Percentiles rank a stretch among this genome's conserved stretches.
phyloP scores from a whole-genome alignment of 75 land plant species.

The Picea glauca region DNA sequence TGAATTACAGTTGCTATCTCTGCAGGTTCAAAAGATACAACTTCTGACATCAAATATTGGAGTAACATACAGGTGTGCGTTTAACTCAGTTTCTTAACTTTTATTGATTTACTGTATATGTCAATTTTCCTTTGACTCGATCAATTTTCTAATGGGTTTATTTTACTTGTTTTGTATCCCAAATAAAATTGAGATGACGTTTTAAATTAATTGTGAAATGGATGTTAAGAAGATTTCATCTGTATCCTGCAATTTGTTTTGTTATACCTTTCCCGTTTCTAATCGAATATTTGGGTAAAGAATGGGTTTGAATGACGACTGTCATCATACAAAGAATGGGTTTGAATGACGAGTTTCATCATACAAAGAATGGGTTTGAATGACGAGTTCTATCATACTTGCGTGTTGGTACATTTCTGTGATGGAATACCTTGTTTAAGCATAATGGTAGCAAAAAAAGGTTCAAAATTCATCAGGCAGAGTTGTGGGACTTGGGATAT shows the following conservation, averaged over 20 bases:
- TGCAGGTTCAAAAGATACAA: slow-evolving; percentile 95
- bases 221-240: background rate
- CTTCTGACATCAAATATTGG: slow-evolving; percentile 85
- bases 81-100: background rate
- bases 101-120: background rate
- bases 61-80: slow-evolving; percentile 83
- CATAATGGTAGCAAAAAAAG: background rate
- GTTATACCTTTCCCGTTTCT: background rate
- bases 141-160: background rate
- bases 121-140: background rate
- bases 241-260: background rate
- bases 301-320: background rate
- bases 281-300: background rate
- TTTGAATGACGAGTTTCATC: background rate
- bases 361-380: background rate
- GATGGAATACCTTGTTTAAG: background rate
- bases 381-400: background rate
- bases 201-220: background rate
- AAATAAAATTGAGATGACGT: background rate
- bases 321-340: background rate
- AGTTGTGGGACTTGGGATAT: background rate
- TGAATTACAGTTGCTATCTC: background rate
- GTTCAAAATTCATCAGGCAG: background rate
- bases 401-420: background rate
- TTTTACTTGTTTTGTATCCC: background rate